phyloP scores from a whole-genome alignment of 306 rosid species.

The Begonia fuchsioides region DNA sequence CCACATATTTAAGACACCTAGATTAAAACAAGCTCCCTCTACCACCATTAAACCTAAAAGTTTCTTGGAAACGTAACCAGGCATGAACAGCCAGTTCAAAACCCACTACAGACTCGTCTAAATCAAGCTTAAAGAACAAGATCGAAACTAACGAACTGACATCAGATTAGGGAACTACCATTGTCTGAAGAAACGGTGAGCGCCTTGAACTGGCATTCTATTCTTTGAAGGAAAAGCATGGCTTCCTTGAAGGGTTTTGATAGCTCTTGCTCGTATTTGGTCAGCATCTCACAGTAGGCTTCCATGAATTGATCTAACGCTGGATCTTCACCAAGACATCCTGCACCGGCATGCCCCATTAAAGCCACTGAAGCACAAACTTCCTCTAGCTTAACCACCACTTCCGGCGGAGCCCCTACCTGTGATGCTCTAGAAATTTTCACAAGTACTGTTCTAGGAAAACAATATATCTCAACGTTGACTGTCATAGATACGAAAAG shows the following conservation, averaged over 20 bases:
- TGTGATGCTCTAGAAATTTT: constrained; percentile 5
- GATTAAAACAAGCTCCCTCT: too few species aligned
- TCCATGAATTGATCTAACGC: constrained; percentile 98
- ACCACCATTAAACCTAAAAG: too few species aligned
- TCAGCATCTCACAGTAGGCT: constrained; percentile 96
- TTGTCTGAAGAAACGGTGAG: constrained; percentile 47
- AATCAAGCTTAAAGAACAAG: too few species aligned
- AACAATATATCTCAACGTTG: too few species aligned
- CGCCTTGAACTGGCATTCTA: constrained; percentile 73
- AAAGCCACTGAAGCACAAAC: constrained; percentile 49
- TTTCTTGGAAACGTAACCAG: too few species aligned
- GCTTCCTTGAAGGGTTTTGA: constrained; percentile 93
- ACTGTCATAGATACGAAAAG: too few species aligned
- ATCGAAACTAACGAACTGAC: too few species aligned
- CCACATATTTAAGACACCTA: too few species aligned
- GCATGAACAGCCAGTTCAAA: too few species aligned
- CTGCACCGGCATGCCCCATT: constrained; percentile 24
- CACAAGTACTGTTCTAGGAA: too few species aligned
- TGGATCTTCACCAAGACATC: constrained; percentile 84
- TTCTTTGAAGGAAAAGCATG: constrained; percentile 69
- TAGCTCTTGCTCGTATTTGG: constrained; percentile 88
- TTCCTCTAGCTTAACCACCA: constrained; percentile 67
- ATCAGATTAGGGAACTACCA: constrained; percentile 18
- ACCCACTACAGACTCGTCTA: too few species aligned
- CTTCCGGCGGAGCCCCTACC: constrained; percentile 93